phyloP scores from a whole-genome alignment of 2,329 filamentous ascomycete species.

The Calonectria ilicicola region DNA sequence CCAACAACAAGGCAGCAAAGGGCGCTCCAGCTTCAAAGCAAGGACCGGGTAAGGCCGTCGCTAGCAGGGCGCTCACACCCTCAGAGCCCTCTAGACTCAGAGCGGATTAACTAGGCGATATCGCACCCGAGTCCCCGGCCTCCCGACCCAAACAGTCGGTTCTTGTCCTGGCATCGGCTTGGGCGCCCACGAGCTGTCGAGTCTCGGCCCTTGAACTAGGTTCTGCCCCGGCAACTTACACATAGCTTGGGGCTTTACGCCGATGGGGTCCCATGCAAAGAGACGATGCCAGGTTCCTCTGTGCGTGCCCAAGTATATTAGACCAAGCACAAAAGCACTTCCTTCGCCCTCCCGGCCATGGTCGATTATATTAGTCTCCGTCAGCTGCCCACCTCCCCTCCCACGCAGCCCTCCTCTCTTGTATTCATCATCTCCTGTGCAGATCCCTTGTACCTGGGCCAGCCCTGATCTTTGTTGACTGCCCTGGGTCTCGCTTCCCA shows the following conservation, averaged over 20 bases:
- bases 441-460: conserved; percentile 11
- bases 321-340: not conserved
- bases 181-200: conserved; percentile 19
- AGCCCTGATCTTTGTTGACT: conserved; percentile 8
- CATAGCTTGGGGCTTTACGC: conserved; percentile 26
- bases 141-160: conserved; percentile 44
- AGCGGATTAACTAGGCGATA: conserved; percentile 35
- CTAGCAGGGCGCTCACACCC: conserved; percentile 1
- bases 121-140: conserved; percentile 28
- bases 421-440: conserved; percentile 14
- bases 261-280: conserved; percentile 20
- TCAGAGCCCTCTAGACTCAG: conserved; percentile 28
- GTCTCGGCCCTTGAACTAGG: conserved; percentile 25
- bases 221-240: conserved; percentile 35
- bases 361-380: conserved; percentile 40
- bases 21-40: not conserved
- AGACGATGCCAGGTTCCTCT: conserved; percentile 22
- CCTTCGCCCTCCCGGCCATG: not conserved
- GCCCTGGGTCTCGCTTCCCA: not conserved
- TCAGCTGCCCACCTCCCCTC: conserved; percentile 22
- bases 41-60: conserved; percentile 10
- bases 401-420: conserved; percentile 8
- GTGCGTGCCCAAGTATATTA: conserved; percentile 2
- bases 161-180: conserved; percentile 20
- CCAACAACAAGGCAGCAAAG: not conserved